Percentiles rank a stretch among this genome's conserved stretches.
phyloP scores from a whole-genome alignment of 495 filamentous ascomycete species.

The Thermothielavioides terrestris region DNA sequence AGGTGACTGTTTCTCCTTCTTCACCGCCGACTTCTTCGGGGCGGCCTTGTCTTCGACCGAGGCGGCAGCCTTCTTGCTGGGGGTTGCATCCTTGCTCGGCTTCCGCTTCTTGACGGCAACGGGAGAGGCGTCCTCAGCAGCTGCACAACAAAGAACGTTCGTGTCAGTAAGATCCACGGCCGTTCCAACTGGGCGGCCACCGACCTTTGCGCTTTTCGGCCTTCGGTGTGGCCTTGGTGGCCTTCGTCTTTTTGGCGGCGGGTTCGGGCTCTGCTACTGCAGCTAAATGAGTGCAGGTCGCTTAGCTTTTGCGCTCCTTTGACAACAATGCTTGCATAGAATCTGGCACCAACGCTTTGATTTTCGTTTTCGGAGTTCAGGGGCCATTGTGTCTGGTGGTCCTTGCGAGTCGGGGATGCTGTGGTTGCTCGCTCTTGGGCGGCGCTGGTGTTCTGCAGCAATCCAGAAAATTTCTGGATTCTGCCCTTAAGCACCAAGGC shows the following conservation, averaged over 20 bases:
- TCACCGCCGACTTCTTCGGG: constrained; percentile 9
- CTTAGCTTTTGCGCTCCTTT: constrained; percentile 17
- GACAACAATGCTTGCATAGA: neutral
- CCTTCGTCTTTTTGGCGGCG: constrained; percentile 52
- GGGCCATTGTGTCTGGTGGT: constrained; percentile 48
- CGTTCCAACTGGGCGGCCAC: neutral
- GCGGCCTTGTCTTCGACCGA: constrained; percentile 13
- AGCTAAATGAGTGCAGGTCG: constrained; percentile 19
- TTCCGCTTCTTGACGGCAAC: constrained; percentile 35
- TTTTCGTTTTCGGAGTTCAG: constrained; percentile 61
- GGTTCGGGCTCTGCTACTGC: constrained; percentile 42
- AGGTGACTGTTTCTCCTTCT: constrained; percentile 22
- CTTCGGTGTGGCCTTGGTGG: constrained; percentile 21
- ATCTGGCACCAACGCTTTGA: constrained; percentile 53
- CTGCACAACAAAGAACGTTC: constrained; percentile 14
- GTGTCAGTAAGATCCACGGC: neutral
- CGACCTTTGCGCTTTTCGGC: constrained; percentile 47
- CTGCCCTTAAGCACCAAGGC: constrained; percentile 9
- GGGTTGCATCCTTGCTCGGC: constrained; percentile 21
- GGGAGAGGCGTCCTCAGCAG: constrained; percentile 37
- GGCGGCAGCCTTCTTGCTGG: constrained; percentile 11
- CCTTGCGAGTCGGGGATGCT: neutral
- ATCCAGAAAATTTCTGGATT: constrained; percentile 22
- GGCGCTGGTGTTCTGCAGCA: neutral
- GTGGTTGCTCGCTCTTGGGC: neutral